phyloP scores from a whole-genome alignment of 1,284 basidiomycete genomes.

The Ganoderma lingzhi region DNA sequence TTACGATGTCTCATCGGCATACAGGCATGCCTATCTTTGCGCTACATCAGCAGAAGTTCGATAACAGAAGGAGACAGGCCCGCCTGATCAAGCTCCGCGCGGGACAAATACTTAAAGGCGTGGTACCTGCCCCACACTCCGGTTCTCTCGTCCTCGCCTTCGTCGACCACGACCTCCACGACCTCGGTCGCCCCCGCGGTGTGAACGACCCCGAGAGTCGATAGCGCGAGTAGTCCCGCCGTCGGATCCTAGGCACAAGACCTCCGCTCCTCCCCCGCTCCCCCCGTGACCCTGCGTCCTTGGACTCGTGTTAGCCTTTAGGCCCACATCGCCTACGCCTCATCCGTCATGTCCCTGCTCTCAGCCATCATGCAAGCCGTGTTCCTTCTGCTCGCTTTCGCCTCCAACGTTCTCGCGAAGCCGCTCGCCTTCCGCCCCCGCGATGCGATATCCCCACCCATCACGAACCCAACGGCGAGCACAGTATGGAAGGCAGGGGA shows the following conservation, averaged over 20 bases:
- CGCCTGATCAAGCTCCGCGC: constrained; percentile 17
- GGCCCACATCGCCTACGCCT: not conserved
- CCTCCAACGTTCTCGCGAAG: constrained; percentile 12
- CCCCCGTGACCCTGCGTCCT: not conserved
- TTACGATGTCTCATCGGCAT: constrained; percentile 7
- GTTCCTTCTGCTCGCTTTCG: constrained; percentile 15
- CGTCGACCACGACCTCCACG: constrained; percentile 9
- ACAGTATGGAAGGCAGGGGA: constrained; percentile 26
- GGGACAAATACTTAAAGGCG: constrained; percentile 9
- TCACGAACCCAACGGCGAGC: constrained; percentile 21
- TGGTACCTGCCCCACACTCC: constrained; percentile 2
- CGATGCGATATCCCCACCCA: constrained; percentile 23
- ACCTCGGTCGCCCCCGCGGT: constrained; percentile 3
- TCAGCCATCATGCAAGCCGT: constrained; percentile 11
- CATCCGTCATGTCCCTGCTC: constrained; percentile 7
- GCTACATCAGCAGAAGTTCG: constrained; percentile 19
- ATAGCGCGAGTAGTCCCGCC: constrained; percentile 1
- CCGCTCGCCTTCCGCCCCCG: constrained; percentile 19
- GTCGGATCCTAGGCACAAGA: not conserved
- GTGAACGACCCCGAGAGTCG: not conserved
- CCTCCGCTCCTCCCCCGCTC: not conserved
- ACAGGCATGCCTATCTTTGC: constrained; percentile 14
- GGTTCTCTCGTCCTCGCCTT: constrained; percentile 11
- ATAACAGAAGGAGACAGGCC: not conserved
- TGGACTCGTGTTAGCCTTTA: not conserved